Evolutionary conservation across 495 filamentous ascomycete genomes (phyloP).

Genomic region (Aspergillus carlsbadensis): DNA sequence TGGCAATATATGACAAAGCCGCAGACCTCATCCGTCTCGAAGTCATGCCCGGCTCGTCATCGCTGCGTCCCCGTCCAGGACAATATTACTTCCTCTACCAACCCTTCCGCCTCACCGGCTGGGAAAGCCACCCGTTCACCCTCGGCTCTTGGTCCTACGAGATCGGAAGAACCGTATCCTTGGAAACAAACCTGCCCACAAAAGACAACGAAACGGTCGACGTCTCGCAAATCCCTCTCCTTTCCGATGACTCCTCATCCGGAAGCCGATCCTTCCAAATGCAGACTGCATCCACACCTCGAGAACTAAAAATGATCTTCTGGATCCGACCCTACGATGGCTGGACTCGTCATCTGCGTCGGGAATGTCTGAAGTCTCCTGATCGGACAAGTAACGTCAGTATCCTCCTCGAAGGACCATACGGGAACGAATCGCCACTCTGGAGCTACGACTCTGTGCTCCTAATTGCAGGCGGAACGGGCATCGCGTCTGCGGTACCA

Average conservation of each 20-base stretch:
- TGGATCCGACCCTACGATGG: slow-evolving; percentile 50
- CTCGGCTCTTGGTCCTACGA: slow-evolving; percentile 45
- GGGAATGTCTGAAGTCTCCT: slow-evolving; percentile 31
- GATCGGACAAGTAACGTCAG: slow-evolving; percentile 16
- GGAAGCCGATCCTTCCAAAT: neutral
- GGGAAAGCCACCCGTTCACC: slow-evolving; percentile 64
- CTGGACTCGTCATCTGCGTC: slow-evolving; percentile 47
- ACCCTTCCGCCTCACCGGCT: slow-evolving; percentile 46
- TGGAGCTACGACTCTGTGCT: slow-evolving; percentile 51
- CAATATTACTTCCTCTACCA: slow-evolving; percentile 60
- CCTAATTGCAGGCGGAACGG: slow-evolving; percentile 60
- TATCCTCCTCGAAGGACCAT: slow-evolving; percentile 59
- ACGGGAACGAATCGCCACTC: slow-evolving; percentile 50
- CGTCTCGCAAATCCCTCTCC: slow-evolving; percentile 33
- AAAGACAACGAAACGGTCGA: slow-evolving; percentile 17
- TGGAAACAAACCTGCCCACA: neutral
- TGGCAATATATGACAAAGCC: slow-evolving; percentile 44
- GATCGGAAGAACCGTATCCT: neutral
- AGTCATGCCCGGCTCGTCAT: slow-evolving; percentile 32
- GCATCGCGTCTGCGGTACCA: slow-evolving; percentile 54
- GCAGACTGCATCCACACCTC: neutral
- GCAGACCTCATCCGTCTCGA: slow-evolving; percentile 52
- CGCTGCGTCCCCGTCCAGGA: slow-evolving; percentile 42
- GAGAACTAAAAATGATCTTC: slow-evolving; percentile 32
- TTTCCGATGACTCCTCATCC: slow-evolving; percentile 19